Evolutionary conservation across 1,139 yeast species (phyloP).

Genomic region (Arxiozyma slooffiae): DNA sequence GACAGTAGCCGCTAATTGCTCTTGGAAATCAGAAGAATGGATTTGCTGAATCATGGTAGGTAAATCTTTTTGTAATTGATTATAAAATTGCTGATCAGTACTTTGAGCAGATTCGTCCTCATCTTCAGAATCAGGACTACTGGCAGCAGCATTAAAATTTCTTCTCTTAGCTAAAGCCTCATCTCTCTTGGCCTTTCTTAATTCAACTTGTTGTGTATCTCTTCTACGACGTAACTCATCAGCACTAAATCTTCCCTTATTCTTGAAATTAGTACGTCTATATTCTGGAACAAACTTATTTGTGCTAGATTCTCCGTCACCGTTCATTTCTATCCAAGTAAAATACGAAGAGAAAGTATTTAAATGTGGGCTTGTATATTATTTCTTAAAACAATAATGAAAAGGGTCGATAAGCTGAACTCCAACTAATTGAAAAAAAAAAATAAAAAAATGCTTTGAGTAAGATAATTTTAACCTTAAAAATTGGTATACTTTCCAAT

Average conservation of each 20-base stretch:
- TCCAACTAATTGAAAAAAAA: not conserved
- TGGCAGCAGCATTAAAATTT: constrained; percentile 50
- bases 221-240: constrained; percentile 97
- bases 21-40: constrained; percentile 65
- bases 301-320: constrained; percentile 48
- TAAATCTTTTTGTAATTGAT: constrained; percentile 59
- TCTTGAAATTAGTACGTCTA: constrained; percentile 92
- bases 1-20: constrained; percentile 80
- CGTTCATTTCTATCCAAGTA: constrained; percentile 5
- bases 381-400: too few species aligned
- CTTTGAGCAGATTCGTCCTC: constrained; percentile 37
- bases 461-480: too few species aligned
- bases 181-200: constrained; percentile 93
- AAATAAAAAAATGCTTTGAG: too few species aligned
- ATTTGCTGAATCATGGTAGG: constrained; percentile 82
- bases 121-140: constrained; percentile 31
- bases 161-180: constrained; percentile 91
- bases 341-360: too few species aligned
- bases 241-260: constrained; percentile 86
- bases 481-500: not conserved
- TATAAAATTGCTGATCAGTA: constrained; percentile 34
- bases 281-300: constrained; percentile 91
- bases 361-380: not conserved
- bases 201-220: constrained; percentile 93
- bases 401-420: too few species aligned